These are phyloP conservation scores for Crucihimalaya himalaica DNA, from an alignment of 345 rosid species.

Conservation along the genomic window DNA sequence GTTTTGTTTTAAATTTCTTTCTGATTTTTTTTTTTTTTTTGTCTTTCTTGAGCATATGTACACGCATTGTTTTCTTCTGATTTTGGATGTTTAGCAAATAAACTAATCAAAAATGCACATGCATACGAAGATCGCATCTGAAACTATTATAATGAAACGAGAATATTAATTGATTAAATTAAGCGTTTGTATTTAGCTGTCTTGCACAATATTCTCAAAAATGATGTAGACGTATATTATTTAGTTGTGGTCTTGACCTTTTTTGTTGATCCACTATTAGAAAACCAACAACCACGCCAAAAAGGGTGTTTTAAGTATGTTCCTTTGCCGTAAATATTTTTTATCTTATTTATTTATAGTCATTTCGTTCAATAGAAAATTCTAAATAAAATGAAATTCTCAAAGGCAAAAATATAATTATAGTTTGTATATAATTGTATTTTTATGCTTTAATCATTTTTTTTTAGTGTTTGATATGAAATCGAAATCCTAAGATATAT, in stretches of 20 bases:
- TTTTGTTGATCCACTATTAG: neutral
- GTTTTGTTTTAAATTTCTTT: constrained; percentile 6
- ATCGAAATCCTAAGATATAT: neutral
- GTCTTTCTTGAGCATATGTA: constrained; percentile 16
- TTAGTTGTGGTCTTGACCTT: neutral
- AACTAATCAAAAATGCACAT: constrained; percentile 33
- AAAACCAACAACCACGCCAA: neutral
- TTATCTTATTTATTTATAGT: neutral
- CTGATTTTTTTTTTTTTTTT: constrained; percentile 1
- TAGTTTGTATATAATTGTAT: neutral
- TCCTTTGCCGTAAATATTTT: neutral
- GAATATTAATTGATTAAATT: neutral
- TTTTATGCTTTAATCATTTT: neutral
- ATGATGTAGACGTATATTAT: constrained; percentile 7
- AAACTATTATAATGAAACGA: neutral
- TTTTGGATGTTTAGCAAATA: constrained; percentile 20
- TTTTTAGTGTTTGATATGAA: neutral
- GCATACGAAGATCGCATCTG: constrained; percentile 27
- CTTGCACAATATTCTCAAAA: constrained; percentile 4
- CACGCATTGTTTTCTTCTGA: constrained; percentile 24
- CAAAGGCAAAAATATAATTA: neutral
- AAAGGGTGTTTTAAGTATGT: neutral
- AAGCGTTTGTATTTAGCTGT: constrained; percentile 13
- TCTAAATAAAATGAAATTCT: neutral
- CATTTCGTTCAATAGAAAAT: neutral